Conservation (phyloP, 1,139 yeast species). For the Pichiaceae sp. region DNA sequence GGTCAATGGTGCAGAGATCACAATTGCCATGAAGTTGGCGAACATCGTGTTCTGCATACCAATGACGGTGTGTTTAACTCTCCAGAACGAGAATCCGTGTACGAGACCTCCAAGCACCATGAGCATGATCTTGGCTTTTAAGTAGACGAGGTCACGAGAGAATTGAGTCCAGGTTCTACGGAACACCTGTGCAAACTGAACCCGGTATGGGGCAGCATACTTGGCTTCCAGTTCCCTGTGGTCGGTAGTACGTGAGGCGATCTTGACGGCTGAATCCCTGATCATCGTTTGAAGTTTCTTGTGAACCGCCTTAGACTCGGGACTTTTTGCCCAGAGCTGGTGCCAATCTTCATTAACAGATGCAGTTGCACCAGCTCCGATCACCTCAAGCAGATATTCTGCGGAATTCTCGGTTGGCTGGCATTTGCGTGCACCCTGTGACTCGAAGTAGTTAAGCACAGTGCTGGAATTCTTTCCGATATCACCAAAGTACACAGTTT, state of each 20-base stretch:
- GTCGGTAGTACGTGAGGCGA: conserved; percentile 28
- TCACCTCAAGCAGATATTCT: conserved; percentile 44
- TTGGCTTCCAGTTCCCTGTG: conserved; percentile 26
- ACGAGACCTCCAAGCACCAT: conserved; percentile 33
- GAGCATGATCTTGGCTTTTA: conserved; percentile 33
- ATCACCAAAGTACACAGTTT: conserved; percentile 53
- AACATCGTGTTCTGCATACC: conserved; percentile 49
- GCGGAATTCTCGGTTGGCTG: conserved; percentile 40
- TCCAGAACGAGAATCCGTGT: conserved; percentile 45
- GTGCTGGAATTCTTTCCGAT: conserved; percentile 41
- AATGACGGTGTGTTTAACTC: conserved; percentile 33
- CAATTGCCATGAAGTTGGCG: conserved; percentile 38
- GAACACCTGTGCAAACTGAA: conserved; percentile 34
- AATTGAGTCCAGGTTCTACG: conserved; percentile 34
- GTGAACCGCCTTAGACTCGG: conserved; percentile 20
- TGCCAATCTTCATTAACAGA: conserved; percentile 35
- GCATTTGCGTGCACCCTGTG: conserved; percentile 44
- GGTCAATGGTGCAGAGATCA: conserved; percentile 40
- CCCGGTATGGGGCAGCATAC: conserved; percentile 29
- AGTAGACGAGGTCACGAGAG: conserved; percentile 39
- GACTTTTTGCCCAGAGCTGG: conserved; percentile 34
- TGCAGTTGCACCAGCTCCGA: conserved; percentile 52
- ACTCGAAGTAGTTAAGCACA: conserved; percentile 41
- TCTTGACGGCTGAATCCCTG: conserved; percentile 20
- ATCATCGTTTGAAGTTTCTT: conserved; percentile 19